Conservation (phyloP, 306 rosid species). For the Medicago ruthenica region DNA sequence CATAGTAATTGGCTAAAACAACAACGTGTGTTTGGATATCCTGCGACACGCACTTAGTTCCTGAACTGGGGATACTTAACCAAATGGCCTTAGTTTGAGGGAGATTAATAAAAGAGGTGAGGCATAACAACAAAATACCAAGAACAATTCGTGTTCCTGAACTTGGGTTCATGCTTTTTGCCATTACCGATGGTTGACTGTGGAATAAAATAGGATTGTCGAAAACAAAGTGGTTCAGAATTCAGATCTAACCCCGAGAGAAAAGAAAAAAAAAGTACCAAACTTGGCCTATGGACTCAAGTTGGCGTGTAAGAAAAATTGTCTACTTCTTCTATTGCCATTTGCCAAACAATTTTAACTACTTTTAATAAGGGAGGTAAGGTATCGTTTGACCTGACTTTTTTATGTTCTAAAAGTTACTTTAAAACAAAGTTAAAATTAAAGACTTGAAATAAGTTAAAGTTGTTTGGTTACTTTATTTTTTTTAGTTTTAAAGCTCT, state of each 20-base stretch:
- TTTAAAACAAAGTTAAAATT: too few species aligned
- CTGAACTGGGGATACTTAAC: conserved; percentile 54
- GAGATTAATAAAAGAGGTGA: conserved; percentile 15
- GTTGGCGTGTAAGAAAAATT: background rate
- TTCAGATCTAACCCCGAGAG: conserved; percentile 38
- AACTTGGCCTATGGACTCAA: background rate
- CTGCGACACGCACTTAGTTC: conserved; percentile 67
- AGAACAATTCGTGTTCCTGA: conserved; percentile 27
- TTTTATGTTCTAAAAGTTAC: too few species aligned
- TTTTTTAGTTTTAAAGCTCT: too few species aligned
- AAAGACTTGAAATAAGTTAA: too few species aligned
- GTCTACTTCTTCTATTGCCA: too few species aligned
- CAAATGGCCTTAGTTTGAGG: conserved; percentile 47
- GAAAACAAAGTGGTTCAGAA: conserved; percentile 10
- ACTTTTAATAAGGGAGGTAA: too few species aligned
- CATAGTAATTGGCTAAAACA: conserved; percentile 66
- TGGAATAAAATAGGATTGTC: background rate
- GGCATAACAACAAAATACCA: conserved; percentile 38
- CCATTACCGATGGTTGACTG: conserved; percentile 40
- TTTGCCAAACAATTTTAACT: too few species aligned
- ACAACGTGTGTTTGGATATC: conserved; percentile 60
- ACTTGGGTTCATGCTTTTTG: conserved; percentile 21
- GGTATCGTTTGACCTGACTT: too few species aligned
- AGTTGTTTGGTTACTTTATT: too few species aligned
- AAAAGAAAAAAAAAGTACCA: background rate